These are phyloP conservation scores for Umbelopsis sp. DNA, from an alignment of 192 early-diverging fungal genomes.

Conservation along the genomic window DNA sequence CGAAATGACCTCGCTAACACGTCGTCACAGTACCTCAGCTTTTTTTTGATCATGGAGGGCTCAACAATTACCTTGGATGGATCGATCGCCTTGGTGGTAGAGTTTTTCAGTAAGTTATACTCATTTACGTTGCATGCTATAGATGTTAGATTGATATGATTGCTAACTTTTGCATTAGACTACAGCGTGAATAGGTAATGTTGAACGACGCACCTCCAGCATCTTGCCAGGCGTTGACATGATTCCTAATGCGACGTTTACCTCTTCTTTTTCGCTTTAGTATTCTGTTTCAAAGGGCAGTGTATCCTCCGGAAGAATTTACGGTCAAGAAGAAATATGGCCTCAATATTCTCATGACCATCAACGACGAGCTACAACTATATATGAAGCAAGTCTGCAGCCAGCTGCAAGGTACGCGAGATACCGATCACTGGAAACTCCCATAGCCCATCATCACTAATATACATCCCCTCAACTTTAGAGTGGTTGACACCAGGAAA, in stretches of 20 bases:
- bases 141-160: neutral
- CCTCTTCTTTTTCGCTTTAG: slow-evolving; percentile 36
- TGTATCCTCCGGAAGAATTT: slow-evolving; percentile 96
- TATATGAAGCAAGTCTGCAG: slow-evolving; percentile 78
- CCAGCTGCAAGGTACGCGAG: slow-evolving; percentile 75
- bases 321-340: slow-evolving; percentile 85
- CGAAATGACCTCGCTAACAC: too few species aligned
- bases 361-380: slow-evolving; percentile 65
- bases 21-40: too few species aligned
- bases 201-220: neutral
- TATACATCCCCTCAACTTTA: slow-evolving; percentile 19
- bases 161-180: slow-evolving; percentile 38
- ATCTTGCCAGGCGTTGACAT: neutral
- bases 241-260: too few species aligned
- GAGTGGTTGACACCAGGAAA: slow-evolving; percentile 76
- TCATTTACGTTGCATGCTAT: neutral
- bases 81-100: slow-evolving; percentile 80
- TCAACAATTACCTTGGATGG: slow-evolving; percentile 76
- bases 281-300: slow-evolving; percentile 88
- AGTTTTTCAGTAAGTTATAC: slow-evolving; percentile 79
- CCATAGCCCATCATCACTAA: too few species aligned
- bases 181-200: slow-evolving; percentile 77
- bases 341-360: slow-evolving; percentile 79
- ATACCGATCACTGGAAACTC: neutral
- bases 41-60: slow-evolving; percentile 5